Conservation (phyloP, 2,329 filamentous ascomycete genomes). For the Penicillium sp. region DNA sequence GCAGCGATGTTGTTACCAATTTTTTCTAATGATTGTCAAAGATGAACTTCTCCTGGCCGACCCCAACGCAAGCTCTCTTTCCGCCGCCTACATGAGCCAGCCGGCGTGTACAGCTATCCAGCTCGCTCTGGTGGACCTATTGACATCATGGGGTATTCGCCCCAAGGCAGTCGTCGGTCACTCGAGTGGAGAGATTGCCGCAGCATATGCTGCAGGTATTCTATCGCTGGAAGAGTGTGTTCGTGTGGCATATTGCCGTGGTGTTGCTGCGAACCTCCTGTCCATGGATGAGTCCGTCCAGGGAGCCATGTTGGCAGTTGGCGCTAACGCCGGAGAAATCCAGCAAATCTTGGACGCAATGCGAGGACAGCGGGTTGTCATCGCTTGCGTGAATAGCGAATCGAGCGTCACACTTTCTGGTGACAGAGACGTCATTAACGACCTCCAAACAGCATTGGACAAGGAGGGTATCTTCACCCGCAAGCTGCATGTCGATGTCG, state of each 20-base stretch:
- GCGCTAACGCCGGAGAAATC: conserved; percentile 17
- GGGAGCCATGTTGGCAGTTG: conserved; percentile 29
- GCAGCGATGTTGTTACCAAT: neutral
- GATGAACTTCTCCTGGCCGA: conserved; percentile 23
- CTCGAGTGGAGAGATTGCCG: conserved; percentile 32
- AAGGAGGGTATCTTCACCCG: conserved; percentile 26
- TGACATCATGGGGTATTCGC: conserved; percentile 24
- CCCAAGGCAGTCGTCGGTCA: conserved; percentile 29
- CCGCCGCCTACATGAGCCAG: conserved; percentile 29
- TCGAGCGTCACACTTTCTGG: conserved; percentile 25
- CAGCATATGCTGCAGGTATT: conserved; percentile 30
- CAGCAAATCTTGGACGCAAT: conserved; percentile 17
- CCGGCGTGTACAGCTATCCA: conserved; percentile 32
- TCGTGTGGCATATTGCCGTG: conserved; percentile 24
- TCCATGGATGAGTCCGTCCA: conserved; percentile 13
- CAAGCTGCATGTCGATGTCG: conserved; percentile 24
- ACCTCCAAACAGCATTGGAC: conserved; percentile 12
- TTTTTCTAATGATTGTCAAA: neutral
- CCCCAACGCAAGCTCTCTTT: conserved; percentile 16
- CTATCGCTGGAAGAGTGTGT: conserved; percentile 20
- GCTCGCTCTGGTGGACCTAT: conserved; percentile 28
- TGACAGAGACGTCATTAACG: conserved; percentile 18
- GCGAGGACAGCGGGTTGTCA: conserved; percentile 16
- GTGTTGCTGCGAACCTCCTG: conserved; percentile 17
- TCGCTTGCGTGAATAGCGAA: conserved; percentile 27